Base-by-base conservation (phyloP, 805 yeast species). In the Metschnikowia drakensbergensis region DNA sequence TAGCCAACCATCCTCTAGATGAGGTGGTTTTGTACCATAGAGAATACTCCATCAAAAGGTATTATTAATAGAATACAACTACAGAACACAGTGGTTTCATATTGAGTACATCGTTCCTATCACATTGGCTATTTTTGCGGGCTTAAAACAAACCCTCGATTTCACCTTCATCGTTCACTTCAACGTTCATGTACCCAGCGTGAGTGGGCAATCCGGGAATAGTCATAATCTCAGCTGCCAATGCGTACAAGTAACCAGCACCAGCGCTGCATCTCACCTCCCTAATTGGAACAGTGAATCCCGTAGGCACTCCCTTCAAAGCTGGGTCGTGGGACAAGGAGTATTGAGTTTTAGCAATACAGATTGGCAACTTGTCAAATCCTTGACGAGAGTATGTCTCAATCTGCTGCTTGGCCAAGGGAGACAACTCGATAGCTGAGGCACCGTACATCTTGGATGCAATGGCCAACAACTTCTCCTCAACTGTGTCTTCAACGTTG, bases 311-410 rank as follows among this genome's bases (percentile, higher is more conserved):
- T 65, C 97, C 97, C 74, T 91, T 91, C 67, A 94, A 79, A 23
- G 81, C 74, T 38, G 98, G 90, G 69, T 92, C 98, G 64, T 91
- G 97, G 3, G 97, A 90, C 58, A 92, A 76, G 0, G 97, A 89
- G 76, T 92, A 92, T 70, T 92, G 99, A 2, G 99, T 92, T 77
- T 92, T 92, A 50, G 99, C 99, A 62, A 92, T 87, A 72, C 99
- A 92, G 59, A 92, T 84, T 49, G 98, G 99, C 64, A 92, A 75
- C 63, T 89, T 82, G 54, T 84, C 90, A 67, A 86, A 92, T 2
- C 97, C 97, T 74, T 90, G 97, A 45, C 76, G 68, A 32, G 89
- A 84, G 73, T 89, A 91, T 49, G 82, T 79, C 53, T 84, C 89
- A 57, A 92, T 83, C 71, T 90, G 90, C 62, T 80, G 74, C 58